A percentile compares a stretch with the other conserved stretches of the same genome.
Conservation (phyloP, 2,329 filamentous ascomycete species). For the Sodiomyces alkalinus region DNA sequence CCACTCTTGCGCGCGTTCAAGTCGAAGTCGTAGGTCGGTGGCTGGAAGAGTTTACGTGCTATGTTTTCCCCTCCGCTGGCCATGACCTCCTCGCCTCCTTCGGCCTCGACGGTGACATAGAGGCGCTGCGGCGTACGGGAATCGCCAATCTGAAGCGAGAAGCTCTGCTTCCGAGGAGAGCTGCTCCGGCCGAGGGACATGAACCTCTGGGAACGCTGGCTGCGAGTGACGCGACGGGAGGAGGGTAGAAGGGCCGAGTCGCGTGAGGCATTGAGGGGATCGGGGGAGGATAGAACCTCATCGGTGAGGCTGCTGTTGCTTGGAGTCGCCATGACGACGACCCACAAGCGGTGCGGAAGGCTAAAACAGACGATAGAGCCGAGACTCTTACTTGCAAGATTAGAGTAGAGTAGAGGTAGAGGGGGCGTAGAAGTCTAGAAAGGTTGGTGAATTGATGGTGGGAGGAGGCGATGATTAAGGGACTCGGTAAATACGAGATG, state of each 20-base stretch:
- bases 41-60: conserved; percentile 27
- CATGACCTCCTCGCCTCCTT: conserved; percentile 14
- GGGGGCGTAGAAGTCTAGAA: too few species aligned
- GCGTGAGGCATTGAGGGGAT: conserved; percentile 29
- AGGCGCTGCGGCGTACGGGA: conserved; percentile 33
- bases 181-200: conserved; percentile 16
- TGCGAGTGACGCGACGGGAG: conserved; percentile 18
- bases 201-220: conserved; percentile 23
- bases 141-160: conserved; percentile 39
- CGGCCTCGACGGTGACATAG: conserved; percentile 39
- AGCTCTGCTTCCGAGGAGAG: conserved; percentile 40
- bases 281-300: conserved; percentile 34
- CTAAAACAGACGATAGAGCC: too few species aligned
- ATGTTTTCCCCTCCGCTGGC: conserved; percentile 20
- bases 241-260: conserved; percentile 18
- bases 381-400: too few species aligned
- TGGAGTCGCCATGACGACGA: conserved; percentile 19
- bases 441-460: background rate
- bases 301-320: conserved; percentile 11
- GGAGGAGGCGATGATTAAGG: too few species aligned
- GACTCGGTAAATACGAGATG: too few species aligned
- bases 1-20: conserved; percentile 17
- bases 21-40: too few species aligned
- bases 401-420: too few species aligned
- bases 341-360: conserved; percentile 2